Evolutionary conservation across 352 stramenopile species (phyloP).

Genomic region (Phytophthora cryptogea): DNA sequence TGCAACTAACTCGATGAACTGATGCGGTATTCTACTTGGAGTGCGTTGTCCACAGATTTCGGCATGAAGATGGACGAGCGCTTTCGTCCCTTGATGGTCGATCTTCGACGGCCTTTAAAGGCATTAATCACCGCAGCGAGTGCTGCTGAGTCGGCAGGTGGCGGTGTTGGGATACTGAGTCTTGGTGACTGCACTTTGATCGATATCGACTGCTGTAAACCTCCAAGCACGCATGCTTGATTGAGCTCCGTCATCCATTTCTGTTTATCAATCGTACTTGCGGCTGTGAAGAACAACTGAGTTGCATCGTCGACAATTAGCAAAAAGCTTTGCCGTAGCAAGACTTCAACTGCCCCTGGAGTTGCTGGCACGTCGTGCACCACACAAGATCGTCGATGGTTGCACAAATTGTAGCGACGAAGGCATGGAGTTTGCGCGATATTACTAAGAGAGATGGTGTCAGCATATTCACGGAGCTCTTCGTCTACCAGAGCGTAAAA

Average conservation of each 20-base stretch:
- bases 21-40: slow-evolving; percentile 59
- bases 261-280: slow-evolving; percentile 46
- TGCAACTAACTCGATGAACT: slow-evolving; percentile 34
- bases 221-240: slow-evolving; percentile 22
- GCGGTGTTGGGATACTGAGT: slow-evolving; percentile 2
- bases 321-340: slow-evolving; percentile 47
- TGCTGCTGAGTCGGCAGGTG: slow-evolving; percentile 5
- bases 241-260: slow-evolving; percentile 52
- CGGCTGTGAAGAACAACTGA: slow-evolving; percentile 44
- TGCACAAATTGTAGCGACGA: slow-evolving; percentile 26
- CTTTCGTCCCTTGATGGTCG: slow-evolving; percentile 12
- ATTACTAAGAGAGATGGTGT: slow-evolving; percentile 31
- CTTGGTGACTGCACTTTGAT: slow-evolving; percentile 22
- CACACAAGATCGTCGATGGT: slow-evolving; percentile 2
- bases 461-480: slow-evolving; percentile 40
- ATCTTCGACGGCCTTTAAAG: slow-evolving; percentile 17
- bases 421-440: slow-evolving; percentile 16
- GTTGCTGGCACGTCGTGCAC: slow-evolving; percentile 25
- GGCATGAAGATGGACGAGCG: slow-evolving; percentile 24
- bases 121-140: slow-evolving; percentile 26
- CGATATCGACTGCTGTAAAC: slow-evolving; percentile 13
- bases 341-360: slow-evolving; percentile 18
- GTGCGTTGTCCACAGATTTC: slow-evolving; percentile 19
- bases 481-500: slow-evolving; percentile 43
- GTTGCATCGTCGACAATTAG: slow-evolving; percentile 23